Evolutionary conservation across 345 rosid genomes (phyloP), one percentile per base, ranked within the genome.

Genomic region (Citrus hindsii): DNA sequence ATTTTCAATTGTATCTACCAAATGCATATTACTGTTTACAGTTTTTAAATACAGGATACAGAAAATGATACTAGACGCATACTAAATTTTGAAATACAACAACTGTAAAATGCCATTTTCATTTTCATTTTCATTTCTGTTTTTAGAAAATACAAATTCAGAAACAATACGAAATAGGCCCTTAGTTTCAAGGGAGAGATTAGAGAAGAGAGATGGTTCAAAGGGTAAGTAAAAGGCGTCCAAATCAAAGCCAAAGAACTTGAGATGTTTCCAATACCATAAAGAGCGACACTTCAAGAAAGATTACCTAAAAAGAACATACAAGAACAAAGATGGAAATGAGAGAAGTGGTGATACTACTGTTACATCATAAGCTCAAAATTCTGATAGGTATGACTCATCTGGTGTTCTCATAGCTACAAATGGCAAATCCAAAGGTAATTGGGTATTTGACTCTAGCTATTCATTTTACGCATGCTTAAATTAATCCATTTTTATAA

Each of bases 291-390:
- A 7, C 2, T 37, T 24, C 2, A 60, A 60, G 4, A 60, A 6
- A 12, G 18, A 60, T 1, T 60, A 13, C 4, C 0, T 0, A 1
- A 4, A 60, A 10, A n/a, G 1, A 60, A 25, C 0, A 3, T 6
- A 9, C 5, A 60, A 60, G 14, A 25, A 24, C 0, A 3, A 60
- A 38, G 14, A 27, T 3, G 0, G 27, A 24, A 3, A 60, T 0
- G 1, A 24, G 9, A 38, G 10, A 8, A 38, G 42, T 60, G 6
- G 28, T 2, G 13, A 24, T 3, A 2, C 0, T 5, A 2, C 0
- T 60, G 6, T 60, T n/a, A 27, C 13, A 8, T 58, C 0, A 22
- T 16, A 24, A 7, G 14, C 25, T 5, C n/a, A 8, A 7, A 0
- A 2, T 8, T 60, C 30, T 2, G 0, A 9, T 8, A 2, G 12